Percentiles rank a stretch among this genome's conserved stretches.
Conservation (phyloP, 163 green algal species). For the Volvox carteri region DNA sequence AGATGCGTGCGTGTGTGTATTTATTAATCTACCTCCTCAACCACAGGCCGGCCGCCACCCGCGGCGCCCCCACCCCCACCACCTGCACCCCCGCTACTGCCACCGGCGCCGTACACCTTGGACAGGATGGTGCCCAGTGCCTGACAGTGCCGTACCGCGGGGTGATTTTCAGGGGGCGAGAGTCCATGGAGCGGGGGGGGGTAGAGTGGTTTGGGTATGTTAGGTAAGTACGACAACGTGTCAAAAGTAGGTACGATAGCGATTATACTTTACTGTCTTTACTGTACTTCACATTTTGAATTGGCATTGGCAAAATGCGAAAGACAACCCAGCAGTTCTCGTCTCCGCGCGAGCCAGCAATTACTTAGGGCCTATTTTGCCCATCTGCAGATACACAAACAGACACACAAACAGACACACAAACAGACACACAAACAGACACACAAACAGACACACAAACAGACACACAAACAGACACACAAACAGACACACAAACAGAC, state of each 20-base stretch:
- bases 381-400: too few species aligned
- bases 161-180: too few species aligned
- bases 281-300: background rate
- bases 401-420: too few species aligned
- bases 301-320: background rate
- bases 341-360: too few species aligned
- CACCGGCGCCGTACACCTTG: conserved; percentile 70
- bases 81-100: conserved; percentile 60
- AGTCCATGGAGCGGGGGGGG: background rate
- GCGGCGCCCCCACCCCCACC: conserved; percentile 60
- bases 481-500: too few species aligned
- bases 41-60: conserved; percentile 73
- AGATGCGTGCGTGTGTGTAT: too few species aligned
- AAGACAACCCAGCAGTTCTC: too few species aligned
- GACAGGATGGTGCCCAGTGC: conserved; percentile 36
- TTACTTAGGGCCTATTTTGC: too few species aligned
- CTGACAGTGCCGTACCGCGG: background rate
- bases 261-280: background rate
- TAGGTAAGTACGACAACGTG: background rate
- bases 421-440: too few species aligned
- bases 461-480: too few species aligned
- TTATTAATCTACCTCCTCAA: conserved; percentile 94
- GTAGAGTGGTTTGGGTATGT: background rate
- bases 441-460: too few species aligned
- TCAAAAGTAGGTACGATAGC: background rate